These are phyloP conservation scores for Tephrocybe rancida DNA, from an alignment of 768 basidiomycete species.

Conservation along the genomic window DNA sequence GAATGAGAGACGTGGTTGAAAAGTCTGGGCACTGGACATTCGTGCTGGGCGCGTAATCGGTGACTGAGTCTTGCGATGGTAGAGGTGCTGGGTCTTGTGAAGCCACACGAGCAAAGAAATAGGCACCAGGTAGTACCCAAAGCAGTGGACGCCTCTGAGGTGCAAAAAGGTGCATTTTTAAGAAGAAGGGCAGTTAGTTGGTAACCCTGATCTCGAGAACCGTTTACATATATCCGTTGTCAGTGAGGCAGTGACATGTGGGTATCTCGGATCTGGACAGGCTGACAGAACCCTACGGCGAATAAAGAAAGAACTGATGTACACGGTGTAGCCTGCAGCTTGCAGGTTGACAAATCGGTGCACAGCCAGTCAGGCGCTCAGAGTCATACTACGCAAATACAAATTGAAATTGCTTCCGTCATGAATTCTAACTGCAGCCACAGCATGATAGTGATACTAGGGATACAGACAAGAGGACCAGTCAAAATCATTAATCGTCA, in stretches of 20 bases:
- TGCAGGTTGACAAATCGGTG: not conserved
- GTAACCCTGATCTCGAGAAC: not conserved
- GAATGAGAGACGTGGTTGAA: slow-evolving; percentile 48
- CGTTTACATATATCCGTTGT: not conserved
- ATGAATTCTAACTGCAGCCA: too few species aligned
- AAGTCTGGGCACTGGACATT: slow-evolving; percentile 55
- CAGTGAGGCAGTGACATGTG: slow-evolving; percentile 13
- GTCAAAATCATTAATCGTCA: slow-evolving; percentile 39
- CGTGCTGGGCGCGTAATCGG: slow-evolving; percentile 54
- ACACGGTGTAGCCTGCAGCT: not conserved
- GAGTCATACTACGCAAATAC: not conserved
- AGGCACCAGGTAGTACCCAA: slow-evolving; percentile 10
- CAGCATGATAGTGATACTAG: too few species aligned
- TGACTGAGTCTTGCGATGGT: slow-evolving; percentile 29
- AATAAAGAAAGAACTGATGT: not conserved
- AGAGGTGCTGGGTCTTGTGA: slow-evolving; percentile 18
- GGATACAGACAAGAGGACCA: not conserved
- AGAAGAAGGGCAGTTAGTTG: not conserved
- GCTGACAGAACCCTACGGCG: not conserved
- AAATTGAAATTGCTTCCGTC: too few species aligned
- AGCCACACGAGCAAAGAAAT: slow-evolving; percentile 12
- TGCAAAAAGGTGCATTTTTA: slow-evolving; percentile 1
- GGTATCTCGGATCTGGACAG: slow-evolving; percentile 6
- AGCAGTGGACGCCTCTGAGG: slow-evolving; percentile 1
- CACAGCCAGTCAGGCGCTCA: not conserved